Base-by-base conservation (phyloP, 306 rosid genomes). In the Casuarina cunninghamiana region DNA sequence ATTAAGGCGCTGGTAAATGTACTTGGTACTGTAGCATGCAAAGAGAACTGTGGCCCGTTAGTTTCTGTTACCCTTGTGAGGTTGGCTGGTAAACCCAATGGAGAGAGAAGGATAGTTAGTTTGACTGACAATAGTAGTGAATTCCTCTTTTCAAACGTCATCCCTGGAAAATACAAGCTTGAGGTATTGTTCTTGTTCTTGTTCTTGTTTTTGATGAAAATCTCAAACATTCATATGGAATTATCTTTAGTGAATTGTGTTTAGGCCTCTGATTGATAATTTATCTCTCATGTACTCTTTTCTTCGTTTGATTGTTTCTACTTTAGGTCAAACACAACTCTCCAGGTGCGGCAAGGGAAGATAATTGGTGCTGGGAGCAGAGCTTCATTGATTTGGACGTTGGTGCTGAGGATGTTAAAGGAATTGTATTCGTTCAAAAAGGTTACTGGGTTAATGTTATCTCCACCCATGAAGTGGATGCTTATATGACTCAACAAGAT, bases 321-420 rank as follows among this genome's bases (percentile, higher is more conserved):
- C 69, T 74, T 80, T 87, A 95, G 99, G 98, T 90, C 79, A 89
- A 83, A 66, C 96, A 83, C 73, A 78, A 83, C 49, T 84, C 94
- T 51, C 83, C 70, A 43, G 70, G 85, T 68, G 66, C 63, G 66
- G 63, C 82, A 44, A 65, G 70, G 21, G 80, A 90, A 85, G 98
- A 96, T 86, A 87, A 87, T 75, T 96, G 99, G 99, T 96, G 99
- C 89, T 96, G 99, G 99, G 89, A 91, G 80, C 87, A 82, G 76
- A 91, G 86, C 86, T 87, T 72, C 77, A 69, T 91, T 73, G 91
- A 93, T 78, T 82, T 93, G 74, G 87, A 87, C 80, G 86, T 90
- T 83, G 98, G 98, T 57, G 89, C 86, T 51, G 97, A 91, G 63
- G 97, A 90, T 78, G 78, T 93, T 3, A 80, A 90, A 39, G 98